These are phyloP conservation scores for Tetradesmus lagerheimii DNA, from an alignment of 139 green algal species.

Conservation along the genomic window DNA sequence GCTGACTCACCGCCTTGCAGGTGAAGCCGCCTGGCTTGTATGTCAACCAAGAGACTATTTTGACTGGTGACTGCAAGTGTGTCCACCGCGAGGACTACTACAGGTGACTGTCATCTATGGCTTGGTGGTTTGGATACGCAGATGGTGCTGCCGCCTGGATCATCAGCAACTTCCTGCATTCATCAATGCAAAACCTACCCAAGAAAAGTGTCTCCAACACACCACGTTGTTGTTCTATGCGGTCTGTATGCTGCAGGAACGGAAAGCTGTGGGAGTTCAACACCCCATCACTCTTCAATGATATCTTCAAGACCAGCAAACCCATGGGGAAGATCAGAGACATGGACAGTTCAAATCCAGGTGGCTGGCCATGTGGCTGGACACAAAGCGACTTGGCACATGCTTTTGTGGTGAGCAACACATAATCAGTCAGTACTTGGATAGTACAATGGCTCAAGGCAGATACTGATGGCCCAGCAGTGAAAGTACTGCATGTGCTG, in stretches of 20 bases:
- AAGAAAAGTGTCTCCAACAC: no score
- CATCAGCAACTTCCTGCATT: no score
- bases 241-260: no score
- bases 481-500: no score
- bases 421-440: no score
- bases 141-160: no score
- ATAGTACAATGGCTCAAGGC: no score
- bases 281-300: not conserved
- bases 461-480: no score
- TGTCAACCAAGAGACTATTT: constrained; percentile 29
- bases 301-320: constrained; percentile 2
- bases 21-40: constrained; percentile 4
- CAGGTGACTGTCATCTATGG: no score
- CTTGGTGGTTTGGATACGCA: no score
- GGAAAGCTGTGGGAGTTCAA: constrained; percentile 27
- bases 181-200: no score
- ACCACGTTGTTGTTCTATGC: no score
- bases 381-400: not conserved
- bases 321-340: constrained; percentile 23
- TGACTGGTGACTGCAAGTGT: not conserved
- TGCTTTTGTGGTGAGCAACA: constrained; percentile 19
- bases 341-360: not conserved
- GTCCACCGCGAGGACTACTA: not conserved
- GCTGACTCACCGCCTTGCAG: not conserved
- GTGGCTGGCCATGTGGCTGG: not conserved